Evolutionary conservation across 2,329 filamentous ascomycete genomes (phyloP).

Genomic region (Sporothrix euskadiensis): DNA sequence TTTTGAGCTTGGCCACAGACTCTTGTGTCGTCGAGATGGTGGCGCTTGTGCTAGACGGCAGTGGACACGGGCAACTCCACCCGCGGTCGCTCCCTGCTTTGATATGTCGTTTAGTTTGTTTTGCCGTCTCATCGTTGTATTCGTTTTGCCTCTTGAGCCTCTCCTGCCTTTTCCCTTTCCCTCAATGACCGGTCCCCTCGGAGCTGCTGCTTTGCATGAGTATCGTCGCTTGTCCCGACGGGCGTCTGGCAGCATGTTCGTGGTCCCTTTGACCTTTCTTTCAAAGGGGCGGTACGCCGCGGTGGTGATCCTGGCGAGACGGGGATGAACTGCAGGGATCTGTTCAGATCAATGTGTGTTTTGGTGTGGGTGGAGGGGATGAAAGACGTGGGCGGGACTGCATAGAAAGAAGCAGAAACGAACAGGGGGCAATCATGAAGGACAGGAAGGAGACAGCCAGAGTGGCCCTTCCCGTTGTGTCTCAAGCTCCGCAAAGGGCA

Average conservation of each 20-base stretch:
- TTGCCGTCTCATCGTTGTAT: not conserved
- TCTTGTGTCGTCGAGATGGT: not conserved
- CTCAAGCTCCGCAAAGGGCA: constrained; percentile 11
- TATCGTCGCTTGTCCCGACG: not conserved
- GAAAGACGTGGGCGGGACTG: not conserved
- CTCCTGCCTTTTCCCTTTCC: not conserved
- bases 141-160: not conserved
- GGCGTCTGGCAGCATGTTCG: not conserved
- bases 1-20: not conserved
- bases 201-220: constrained; percentile 17
- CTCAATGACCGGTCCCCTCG: not conserved
- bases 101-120: not conserved
- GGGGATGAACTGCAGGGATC: constrained; percentile 26
- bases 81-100: not conserved
- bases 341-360: constrained; percentile 25
- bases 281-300: constrained; percentile 11
- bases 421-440: not conserved
- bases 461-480: constrained; percentile 11
- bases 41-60: not conserved
- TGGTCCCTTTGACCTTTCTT: not conserved
- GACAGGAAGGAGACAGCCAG: not conserved
- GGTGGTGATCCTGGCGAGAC: constrained; percentile 23
- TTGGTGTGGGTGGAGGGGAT: constrained; percentile 12
- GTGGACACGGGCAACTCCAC: constrained; percentile 16
- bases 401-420: not conserved